Percentiles rank a stretch among this genome's conserved stretches.
phyloP scores from a whole-genome alignment of 129 eudicot genomes.

The Chrysanthemum lavandulifolium region DNA sequence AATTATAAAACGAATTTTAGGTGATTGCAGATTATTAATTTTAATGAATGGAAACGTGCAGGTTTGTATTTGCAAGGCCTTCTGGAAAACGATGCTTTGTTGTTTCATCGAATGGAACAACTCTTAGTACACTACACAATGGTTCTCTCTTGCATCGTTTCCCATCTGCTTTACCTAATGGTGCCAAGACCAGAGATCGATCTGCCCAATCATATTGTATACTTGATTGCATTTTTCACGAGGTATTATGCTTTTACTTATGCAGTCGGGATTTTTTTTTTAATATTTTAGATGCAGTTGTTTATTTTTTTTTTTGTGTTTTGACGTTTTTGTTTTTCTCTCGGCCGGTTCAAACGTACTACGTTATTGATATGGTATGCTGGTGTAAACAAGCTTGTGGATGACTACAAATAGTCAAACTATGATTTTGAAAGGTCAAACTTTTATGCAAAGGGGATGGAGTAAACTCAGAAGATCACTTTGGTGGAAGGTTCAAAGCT shows the following conservation, averaged over 20 bases:
- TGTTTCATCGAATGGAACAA: conserved; percentile 83
- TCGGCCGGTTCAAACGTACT: conserved; percentile 84
- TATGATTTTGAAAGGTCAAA: too few species aligned
- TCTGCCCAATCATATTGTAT: conserved; percentile 80
- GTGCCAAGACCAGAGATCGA: conserved; percentile 57
- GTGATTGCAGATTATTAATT: too few species aligned
- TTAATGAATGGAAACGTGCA: conserved; percentile 3
- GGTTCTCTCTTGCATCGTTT: conserved; percentile 80
- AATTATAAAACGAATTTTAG: too few species aligned
- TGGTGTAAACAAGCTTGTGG: conserved; percentile 39
- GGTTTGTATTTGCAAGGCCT: conserved; percentile 94
- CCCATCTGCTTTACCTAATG: conserved; percentile 88
- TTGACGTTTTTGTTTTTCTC: conserved; percentile 8
- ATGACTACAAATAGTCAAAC: not conserved
- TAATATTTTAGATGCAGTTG: not conserved
- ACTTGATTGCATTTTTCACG: conserved; percentile 93
- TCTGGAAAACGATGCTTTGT: conserved; percentile 94
- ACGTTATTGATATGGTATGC: conserved; percentile 83
- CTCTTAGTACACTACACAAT: conserved; percentile 81
- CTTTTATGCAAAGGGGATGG: conserved; percentile 61
- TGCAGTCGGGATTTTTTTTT: not conserved
- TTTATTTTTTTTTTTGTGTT: not conserved
- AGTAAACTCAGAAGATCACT: conserved; percentile 78
- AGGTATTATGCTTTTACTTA: conserved; percentile 40
- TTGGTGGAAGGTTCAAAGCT: conserved; percentile 75